phyloP scores from a whole-genome alignment of 257 asterid species.

The Mitragyna speciosa region DNA sequence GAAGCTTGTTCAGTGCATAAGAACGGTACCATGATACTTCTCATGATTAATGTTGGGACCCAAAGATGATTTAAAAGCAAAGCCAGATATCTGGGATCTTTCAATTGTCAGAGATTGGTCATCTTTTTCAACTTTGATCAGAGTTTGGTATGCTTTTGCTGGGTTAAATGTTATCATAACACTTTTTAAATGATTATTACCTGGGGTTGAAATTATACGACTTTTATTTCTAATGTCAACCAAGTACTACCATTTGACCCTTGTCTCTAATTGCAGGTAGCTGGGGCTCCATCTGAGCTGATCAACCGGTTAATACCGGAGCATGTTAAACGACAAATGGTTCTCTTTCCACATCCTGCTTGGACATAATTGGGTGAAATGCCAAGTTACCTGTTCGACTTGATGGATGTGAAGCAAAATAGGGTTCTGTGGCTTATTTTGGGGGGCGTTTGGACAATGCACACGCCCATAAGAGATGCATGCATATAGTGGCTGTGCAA shows the following conservation, averaged over 20 bases:
- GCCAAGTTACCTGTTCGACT: background rate
- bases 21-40: background rate
- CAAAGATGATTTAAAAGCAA: background rate
- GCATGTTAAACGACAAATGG: slow-evolving; percentile 41
- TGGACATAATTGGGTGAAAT: slow-evolving; percentile 15
- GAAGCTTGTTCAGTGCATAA: background rate
- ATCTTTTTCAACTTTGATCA: background rate
- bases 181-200: background rate
- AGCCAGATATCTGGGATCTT: background rate
- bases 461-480: slow-evolving; percentile 31
- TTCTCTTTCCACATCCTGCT: slow-evolving; percentile 26
- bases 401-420: slow-evolving; percentile 4
- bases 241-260: background rate
- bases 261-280: slow-evolving; percentile 44
- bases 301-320: slow-evolving; percentile 51
- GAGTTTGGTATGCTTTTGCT: background rate
- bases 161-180: background rate
- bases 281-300: slow-evolving; percentile 80
- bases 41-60: background rate
- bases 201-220: background rate
- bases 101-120: background rate
- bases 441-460: slow-evolving; percentile 28
- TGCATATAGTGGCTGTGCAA: slow-evolving; percentile 41
- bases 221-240: background rate
- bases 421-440: slow-evolving; percentile 12